Evolutionary conservation across 2,329 filamentous ascomycete species (phyloP).

Genomic region (Plenodomus tracheiphilus): DNA sequence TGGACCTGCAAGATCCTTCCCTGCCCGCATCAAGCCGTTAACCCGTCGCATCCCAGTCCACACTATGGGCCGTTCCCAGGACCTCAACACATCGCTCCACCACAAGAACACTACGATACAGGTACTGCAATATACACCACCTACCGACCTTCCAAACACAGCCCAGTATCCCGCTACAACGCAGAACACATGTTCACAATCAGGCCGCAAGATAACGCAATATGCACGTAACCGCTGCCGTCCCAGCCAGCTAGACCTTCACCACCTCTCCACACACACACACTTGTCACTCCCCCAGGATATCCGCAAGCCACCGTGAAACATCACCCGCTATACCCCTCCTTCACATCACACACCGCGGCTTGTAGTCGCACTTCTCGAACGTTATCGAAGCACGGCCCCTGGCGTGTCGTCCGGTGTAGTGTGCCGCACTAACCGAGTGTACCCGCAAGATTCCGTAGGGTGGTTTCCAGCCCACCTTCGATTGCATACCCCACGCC

Average conservation of each 20-base stretch:
- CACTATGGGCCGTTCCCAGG: not conserved
- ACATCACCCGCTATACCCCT: conserved; percentile 1
- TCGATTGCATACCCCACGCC: conserved; percentile 30
- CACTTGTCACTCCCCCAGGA: not conserved
- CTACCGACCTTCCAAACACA: conserved; percentile 17
- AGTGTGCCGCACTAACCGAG: not conserved
- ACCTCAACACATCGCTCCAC: not conserved
- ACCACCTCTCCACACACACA: not conserved
- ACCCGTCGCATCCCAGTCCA: conserved; percentile 5
- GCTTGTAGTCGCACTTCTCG: conserved; percentile 7
- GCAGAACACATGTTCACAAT: conserved; percentile 2
- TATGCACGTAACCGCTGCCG: not conserved
- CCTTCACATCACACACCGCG: not conserved
- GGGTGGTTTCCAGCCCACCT: conserved; percentile 15
- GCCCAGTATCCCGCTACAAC: not conserved
- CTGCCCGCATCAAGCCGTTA: conserved; percentile 21
- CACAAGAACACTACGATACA: not conserved
- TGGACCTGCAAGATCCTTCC: conserved; percentile 13
- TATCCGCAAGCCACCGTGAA: not conserved
- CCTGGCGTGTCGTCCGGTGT: not conserved
- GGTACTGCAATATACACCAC: conserved; percentile 5
- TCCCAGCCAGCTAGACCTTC: not conserved
- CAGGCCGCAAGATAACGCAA: not conserved
- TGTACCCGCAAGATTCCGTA: conserved; percentile 26
- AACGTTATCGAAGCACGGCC: conserved; percentile 26